phyloP scores from a whole-genome alignment of 345 rosid species.

The Syzygium aqueum region DNA sequence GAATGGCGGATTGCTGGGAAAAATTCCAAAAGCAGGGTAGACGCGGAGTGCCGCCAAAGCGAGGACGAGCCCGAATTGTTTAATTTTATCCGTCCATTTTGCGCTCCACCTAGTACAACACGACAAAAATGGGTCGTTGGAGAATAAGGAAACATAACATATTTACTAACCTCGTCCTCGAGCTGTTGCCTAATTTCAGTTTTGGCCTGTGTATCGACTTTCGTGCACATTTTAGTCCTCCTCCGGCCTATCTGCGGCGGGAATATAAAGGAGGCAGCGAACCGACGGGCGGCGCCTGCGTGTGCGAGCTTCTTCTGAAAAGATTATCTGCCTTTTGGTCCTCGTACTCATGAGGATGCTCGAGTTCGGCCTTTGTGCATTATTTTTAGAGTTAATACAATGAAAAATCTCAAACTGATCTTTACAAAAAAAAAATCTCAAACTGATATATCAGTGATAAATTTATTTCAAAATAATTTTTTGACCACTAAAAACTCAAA shows the following conservation, averaged over 20 bases:
- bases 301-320: neutral
- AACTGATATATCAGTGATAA: too few relatives aligned
- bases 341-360: neutral
- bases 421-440: too few relatives aligned
- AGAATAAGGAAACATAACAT: neutral
- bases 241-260: too few relatives aligned
- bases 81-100: neutral
- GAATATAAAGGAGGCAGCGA: fast-evolving
- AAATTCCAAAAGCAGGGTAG: neutral
- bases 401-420: too few relatives aligned
- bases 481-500: too few relatives aligned
- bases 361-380: neutral
- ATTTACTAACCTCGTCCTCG: neutral
- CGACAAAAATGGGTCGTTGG: neutral
- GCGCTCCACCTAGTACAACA: neutral
- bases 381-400: neutral
- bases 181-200: neutral
- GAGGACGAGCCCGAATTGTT: neutral
- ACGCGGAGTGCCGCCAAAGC: slow-evolving; percentile 44
- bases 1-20: neutral
- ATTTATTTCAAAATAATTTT: too few relatives aligned
- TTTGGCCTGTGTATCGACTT: neutral
- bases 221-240: neutral
- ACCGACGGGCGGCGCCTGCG: fast-evolving
- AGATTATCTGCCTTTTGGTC: neutral